Base-by-base conservation (phyloP, 495 filamentous ascomycete genomes). In the Lentithecium fluviatile region DNA sequence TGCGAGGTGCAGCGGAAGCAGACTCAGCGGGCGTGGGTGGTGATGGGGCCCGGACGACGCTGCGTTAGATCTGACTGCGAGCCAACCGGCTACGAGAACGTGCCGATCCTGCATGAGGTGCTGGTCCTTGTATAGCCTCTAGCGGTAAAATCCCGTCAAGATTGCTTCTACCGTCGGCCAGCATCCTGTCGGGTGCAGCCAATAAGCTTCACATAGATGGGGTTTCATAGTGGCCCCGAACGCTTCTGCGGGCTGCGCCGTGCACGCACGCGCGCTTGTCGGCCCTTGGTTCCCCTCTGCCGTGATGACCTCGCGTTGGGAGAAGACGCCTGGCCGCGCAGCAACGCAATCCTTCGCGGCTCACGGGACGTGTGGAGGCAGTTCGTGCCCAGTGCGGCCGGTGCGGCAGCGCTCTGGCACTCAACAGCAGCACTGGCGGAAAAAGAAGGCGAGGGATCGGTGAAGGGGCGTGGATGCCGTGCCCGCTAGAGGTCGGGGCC, bases 181-280 rank as follows among this genome's bases (percentile, higher is more conserved):
- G 56, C 58, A 45, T 46, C 45, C 46, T 48, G 42, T 53, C 64
- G 46, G 58, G 51, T 57, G 34, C 48, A 40, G 43, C 64, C 58
- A 62, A 67, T 67, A 46, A 52, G 58, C 47, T 56, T 58, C 64
- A 58, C 45, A 58, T 59, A 67, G 58, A 63, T 67, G 55, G 61
- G 36, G 58, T 62, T 67, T 58, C 58, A 66, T 58, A 67, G 58
- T 48, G 58, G 47, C n/a, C 59, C 37, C 37, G 62, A 17, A 54
- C 54, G 38, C 40, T 1, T 25, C 58, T 4, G 53, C 48, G 61
- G 46, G 53, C 61, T 57, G 60, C 51, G 52, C 45, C 15, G 11
- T 37, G 23, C 51, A 55, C 19, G 40, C 58, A 62, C 32, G 24
- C 50, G 12, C 38, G 32, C 52, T 43, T 43, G 17, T 52, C 49